Evolutionary conservation across 1,139 yeast genomes (phyloP).

Genomic region (Suhomyces maxii): DNA sequence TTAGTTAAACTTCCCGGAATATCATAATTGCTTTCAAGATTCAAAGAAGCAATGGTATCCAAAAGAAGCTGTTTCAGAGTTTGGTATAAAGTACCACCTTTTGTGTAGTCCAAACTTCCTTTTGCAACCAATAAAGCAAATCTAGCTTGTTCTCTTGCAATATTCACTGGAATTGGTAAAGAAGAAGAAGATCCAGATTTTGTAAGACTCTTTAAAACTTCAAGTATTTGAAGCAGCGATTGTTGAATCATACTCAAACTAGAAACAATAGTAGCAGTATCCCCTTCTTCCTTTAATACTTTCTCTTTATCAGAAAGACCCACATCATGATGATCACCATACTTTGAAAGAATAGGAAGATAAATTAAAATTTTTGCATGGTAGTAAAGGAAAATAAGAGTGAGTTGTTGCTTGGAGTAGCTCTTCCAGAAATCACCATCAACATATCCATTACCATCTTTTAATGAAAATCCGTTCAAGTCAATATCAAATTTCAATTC

Average conservation of each 20-base stretch:
- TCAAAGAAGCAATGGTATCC: slow-evolving; percentile 50
- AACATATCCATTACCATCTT: slow-evolving; percentile 24
- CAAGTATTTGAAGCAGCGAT: slow-evolving; percentile 66
- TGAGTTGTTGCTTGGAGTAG: slow-evolving; percentile 52
- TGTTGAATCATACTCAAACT: slow-evolving; percentile 74
- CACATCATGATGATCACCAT: slow-evolving; percentile 46
- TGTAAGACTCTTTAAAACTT: slow-evolving; percentile 53
- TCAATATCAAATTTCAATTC: slow-evolving; percentile 66
- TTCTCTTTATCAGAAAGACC: slow-evolving; percentile 45
- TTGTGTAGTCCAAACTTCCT: slow-evolving; percentile 78
- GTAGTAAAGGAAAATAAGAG: slow-evolving; percentile 67
- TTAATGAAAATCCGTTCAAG: slow-evolving; percentile 57
- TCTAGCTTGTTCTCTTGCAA: slow-evolving; percentile 68
- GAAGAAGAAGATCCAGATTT: slow-evolving; percentile 36
- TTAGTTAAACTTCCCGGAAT: slow-evolving; percentile 62
- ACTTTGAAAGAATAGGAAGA: slow-evolving; percentile 64
- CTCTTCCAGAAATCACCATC: slow-evolving; percentile 35
- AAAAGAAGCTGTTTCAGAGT: slow-evolving; percentile 60
- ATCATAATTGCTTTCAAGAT: slow-evolving; percentile 49
- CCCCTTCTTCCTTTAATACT: slow-evolving; percentile 29
- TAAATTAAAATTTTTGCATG: slow-evolving; percentile 80
- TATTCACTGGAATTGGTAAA: slow-evolving; percentile 69
- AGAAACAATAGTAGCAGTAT: slow-evolving; percentile 27
- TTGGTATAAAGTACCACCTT: slow-evolving; percentile 78
- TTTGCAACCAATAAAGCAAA: slow-evolving; percentile 71